Percentiles rank a stretch among this genome's conserved stretches.
These are phyloP conservation scores for Colletotrichum salicis DNA, from an alignment of 2,329 filamentous ascomycete species.

Conservation along the genomic window DNA sequence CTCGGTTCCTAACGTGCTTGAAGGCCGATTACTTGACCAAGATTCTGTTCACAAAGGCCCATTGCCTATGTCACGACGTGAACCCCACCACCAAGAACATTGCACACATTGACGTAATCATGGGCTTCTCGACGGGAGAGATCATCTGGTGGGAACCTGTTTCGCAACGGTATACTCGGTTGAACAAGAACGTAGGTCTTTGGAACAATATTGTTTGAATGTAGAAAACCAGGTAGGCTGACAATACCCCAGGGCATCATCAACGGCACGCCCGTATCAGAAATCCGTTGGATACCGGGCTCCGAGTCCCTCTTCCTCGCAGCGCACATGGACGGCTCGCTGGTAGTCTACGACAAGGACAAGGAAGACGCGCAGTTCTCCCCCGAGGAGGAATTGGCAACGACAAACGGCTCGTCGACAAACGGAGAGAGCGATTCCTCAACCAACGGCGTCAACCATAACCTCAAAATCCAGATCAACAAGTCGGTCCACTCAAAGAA, in stretches of 20 bases:
- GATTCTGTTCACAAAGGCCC: slow-evolving; percentile 95
- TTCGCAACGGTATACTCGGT: slow-evolving; percentile 91
- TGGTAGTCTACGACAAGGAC: slow-evolving; percentile 97
- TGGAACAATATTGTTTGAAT: not conserved
- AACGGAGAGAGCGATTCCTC: slow-evolving; percentile 47
- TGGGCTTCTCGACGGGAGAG: slow-evolving; percentile 96
- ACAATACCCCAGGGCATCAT: slow-evolving; percentile 75
- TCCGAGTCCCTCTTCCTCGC: slow-evolving; percentile 94
- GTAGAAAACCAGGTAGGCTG: slow-evolving; percentile 16
- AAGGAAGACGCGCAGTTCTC: slow-evolving; percentile 87
- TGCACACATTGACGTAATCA: slow-evolving; percentile 87
- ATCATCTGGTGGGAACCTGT: slow-evolving; percentile 99
- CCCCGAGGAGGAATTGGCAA: slow-evolving; percentile 68
- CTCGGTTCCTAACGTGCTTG: slow-evolving; percentile 35
- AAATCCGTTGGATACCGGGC: slow-evolving; percentile 92
- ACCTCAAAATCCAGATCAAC: slow-evolving; percentile 73
- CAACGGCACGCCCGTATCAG: slow-evolving; percentile 84
- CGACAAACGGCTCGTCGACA: slow-evolving; percentile 48
- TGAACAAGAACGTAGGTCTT: slow-evolving; percentile 87
- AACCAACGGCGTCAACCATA: slow-evolving; percentile 45
- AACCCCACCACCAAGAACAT: slow-evolving; percentile 83
- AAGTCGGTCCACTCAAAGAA: slow-evolving; percentile 96
- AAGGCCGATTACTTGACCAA: slow-evolving; percentile 92
- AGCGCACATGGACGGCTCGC: slow-evolving; percentile 87
- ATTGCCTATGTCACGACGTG: slow-evolving; percentile 93